These are phyloP conservation scores for Puccinellia tenuiflora DNA, from an alignment of 176 grass and related monocot genomes.

Conservation along the genomic window DNA sequence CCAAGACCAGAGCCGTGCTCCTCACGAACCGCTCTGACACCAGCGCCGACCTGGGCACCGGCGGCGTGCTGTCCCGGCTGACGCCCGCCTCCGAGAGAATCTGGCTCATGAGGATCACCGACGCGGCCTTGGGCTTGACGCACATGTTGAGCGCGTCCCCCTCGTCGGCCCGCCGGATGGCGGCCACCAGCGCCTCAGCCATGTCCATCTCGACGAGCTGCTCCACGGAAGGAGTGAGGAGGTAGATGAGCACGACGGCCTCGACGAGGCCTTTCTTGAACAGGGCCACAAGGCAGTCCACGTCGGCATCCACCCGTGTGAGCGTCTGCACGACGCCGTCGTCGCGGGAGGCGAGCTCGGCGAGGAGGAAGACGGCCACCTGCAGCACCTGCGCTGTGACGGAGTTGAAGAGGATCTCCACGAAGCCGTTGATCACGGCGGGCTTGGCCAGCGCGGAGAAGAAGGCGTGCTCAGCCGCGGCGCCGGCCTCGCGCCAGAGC, in stretches of 20 bases:
- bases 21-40: slow-evolving; percentile 44
- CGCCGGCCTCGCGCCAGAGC: slow-evolving; percentile 34
- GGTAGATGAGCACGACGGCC: slow-evolving; percentile 45
- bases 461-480: background rate
- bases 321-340: slow-evolving; percentile 56
- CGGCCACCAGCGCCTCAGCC: slow-evolving; percentile 38
- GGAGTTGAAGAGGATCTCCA: slow-evolving; percentile 72
- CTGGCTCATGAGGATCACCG: slow-evolving; percentile 49
- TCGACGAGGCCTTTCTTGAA: slow-evolving; percentile 68
- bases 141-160: slow-evolving; percentile 39
- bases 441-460: slow-evolving; percentile 33
- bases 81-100: slow-evolving; percentile 16
- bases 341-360: slow-evolving; percentile 44
- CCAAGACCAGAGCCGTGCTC: slow-evolving; percentile 33
- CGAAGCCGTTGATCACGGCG: slow-evolving; percentile 55
- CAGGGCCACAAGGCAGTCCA: slow-evolving; percentile 59
- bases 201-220: slow-evolving; percentile 58
- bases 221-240: slow-evolving; percentile 38
- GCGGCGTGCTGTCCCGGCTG: slow-evolving; percentile 4
- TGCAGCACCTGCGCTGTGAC: slow-evolving; percentile 39
- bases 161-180: slow-evolving; percentile 32
- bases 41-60: slow-evolving; percentile 24
- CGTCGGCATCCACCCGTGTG: slow-evolving; percentile 56
- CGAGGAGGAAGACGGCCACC: slow-evolving; percentile 46
- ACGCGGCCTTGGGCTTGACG: slow-evolving; percentile 52